Base-by-base conservation (phyloP, 352 stramenopile genomes). In the Globisporangium sylvaticum region DNA sequence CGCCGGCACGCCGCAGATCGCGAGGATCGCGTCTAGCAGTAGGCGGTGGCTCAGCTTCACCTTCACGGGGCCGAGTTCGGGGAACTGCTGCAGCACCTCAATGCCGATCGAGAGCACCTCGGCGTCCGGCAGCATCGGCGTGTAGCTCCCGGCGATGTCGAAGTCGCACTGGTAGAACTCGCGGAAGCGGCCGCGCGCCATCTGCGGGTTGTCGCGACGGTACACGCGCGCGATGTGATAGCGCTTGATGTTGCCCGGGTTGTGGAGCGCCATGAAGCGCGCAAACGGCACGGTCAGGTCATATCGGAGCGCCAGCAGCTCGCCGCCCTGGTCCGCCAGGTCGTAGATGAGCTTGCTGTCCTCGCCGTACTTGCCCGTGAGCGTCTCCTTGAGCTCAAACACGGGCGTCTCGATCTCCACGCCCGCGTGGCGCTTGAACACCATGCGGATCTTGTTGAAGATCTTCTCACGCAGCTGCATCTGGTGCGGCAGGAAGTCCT, bases 131-230 rank as follows among this genome's bases (percentile, higher is more conserved):
- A 99, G 88, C 97, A 99, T 99, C 5, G 89, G 77, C 58, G 89
- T 81, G 75, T 98, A 99, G 44, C 75, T 85, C 61, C 97, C 97
- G 32, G 97, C 97, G 71, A 99, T 98, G 77, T 99, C 97, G 64
- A 99, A 99, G 70, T 99, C 97, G 74, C 97, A 99, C 78, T 99
- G 97, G 84, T 99, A 99, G 77, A 99, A 99, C 73, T 99, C 97
- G 56, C 97, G 90, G 81, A 98, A 99, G 62, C 97, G 87, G 54
- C 97, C 97, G 44, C 92, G 91, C 24, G 88, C 91, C 78, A 98
- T 91, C 57, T 96, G 83, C 52, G 96, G 96, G 72, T 98, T 96
- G 84, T 99, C 97, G 58, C 97, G 88, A 34, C 97, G 82, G 80
- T 99, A 99, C 22, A 98, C 96, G 69, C 97, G 97, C 29, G 95